phyloP scores from a whole-genome alignment of 345 rosid genomes.

The Eucalyptus pauciflora region DNA sequence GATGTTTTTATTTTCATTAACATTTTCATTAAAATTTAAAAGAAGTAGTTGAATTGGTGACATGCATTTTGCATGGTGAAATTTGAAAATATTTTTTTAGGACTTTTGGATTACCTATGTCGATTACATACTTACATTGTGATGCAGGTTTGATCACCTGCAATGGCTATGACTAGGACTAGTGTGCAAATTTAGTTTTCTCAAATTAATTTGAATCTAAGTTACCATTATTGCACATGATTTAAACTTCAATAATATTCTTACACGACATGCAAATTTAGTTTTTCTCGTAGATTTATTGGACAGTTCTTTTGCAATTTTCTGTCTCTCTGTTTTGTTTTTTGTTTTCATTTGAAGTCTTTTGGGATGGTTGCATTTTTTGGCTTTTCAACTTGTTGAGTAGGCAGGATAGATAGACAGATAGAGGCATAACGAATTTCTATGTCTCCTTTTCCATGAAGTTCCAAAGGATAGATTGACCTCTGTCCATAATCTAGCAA shows the following conservation, averaged over 20 bases:
- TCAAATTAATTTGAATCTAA: neutral
- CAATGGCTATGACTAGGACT: neutral
- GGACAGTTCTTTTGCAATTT: neutral
- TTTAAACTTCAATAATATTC: neutral
- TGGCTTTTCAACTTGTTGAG: neutral
- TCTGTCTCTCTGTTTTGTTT: neutral
- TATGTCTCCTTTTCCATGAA: too few species aligned
- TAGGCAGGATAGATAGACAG: too few species aligned
- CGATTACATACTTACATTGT: too few species aligned
- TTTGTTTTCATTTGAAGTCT: neutral
- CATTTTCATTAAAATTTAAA: too few species aligned
- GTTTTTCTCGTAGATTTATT: neutral
- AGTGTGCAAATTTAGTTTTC: neutral
- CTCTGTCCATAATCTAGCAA: too few species aligned
- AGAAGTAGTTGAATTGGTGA: too few species aligned
- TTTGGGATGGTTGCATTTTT: neutral
- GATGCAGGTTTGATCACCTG: neutral
- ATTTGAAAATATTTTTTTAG: too few species aligned
- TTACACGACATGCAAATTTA: neutral
- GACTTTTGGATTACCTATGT: neutral
- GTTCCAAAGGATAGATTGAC: too few species aligned
- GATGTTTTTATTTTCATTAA: too few species aligned
- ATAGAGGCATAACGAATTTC: too few species aligned
- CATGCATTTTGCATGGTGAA: too few species aligned
- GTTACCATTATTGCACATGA: neutral